Conservation (phyloP, 441 rosid species). For the Dalechampia spathulata region DNA sequence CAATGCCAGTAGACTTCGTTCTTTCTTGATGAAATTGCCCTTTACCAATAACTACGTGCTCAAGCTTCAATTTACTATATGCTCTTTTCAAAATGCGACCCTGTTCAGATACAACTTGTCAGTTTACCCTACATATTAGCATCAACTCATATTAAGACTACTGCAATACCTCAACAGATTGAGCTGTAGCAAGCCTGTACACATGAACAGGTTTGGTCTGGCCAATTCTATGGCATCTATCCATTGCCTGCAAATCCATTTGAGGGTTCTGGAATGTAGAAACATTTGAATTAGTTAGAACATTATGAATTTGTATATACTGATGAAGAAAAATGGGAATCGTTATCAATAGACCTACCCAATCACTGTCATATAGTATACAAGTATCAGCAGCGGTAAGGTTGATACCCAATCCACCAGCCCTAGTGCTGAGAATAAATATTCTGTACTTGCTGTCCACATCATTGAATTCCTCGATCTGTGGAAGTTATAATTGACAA, state of each 20-base stretch:
- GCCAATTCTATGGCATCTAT: slow-evolving; percentile 97
- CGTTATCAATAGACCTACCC: slow-evolving; percentile 44
- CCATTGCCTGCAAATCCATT: slow-evolving; percentile 99
- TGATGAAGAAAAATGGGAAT: background rate
- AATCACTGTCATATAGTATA: slow-evolving; percentile 93
- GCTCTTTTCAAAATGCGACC: slow-evolving; percentile 93
- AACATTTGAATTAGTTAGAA: slow-evolving; percentile 12
- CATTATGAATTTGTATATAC: background rate
- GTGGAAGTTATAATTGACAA: slow-evolving; percentile 2
- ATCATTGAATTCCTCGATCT: slow-evolving; percentile 83
- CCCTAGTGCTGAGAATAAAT: slow-evolving; percentile 95
- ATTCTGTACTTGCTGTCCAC: slow-evolving; percentile 56
- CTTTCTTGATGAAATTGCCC: slow-evolving; percentile 95
- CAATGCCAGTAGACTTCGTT: slow-evolving; percentile 26
- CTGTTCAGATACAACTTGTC: slow-evolving; percentile 33
- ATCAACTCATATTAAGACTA: slow-evolving; percentile 1
- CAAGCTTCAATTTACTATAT: slow-evolving; percentile 83
- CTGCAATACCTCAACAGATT: slow-evolving; percentile 70
- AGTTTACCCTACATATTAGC: slow-evolving; percentile 11
- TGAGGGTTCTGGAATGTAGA: slow-evolving; percentile 73
- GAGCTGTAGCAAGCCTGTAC: slow-evolving; percentile 91
- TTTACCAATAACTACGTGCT: slow-evolving; percentile 90
- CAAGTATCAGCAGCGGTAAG: slow-evolving; percentile 97
- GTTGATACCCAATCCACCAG: slow-evolving; percentile 98
- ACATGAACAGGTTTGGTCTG: slow-evolving; percentile 99